phyloP scores from a whole-genome alignment of 768 basidiomycete genomes.

The Phylloporus scabripes region DNA sequence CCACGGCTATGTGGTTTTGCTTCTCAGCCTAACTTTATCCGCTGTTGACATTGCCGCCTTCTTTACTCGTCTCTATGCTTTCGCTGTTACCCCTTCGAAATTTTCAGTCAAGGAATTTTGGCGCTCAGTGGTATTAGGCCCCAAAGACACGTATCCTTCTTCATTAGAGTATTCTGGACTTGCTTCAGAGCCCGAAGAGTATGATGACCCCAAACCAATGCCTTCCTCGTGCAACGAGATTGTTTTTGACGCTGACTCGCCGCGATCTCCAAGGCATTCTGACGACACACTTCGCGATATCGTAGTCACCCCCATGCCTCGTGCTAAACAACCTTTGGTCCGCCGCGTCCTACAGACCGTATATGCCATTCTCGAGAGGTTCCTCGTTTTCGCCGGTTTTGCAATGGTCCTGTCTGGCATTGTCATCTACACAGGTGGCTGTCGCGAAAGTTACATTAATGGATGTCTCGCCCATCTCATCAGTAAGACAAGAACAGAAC shows the following conservation, averaged over 20 bases:
- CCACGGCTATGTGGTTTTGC: conserved; percentile 56
- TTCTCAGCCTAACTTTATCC: conserved; percentile 42
- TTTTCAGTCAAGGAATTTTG: conserved; percentile 50
- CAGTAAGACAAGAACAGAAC: conserved; percentile 45
- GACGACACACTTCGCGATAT: conserved; percentile 52
- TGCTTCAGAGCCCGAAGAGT: conserved; percentile 46
- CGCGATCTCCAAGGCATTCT: conserved; percentile 40
- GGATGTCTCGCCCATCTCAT: conserved; percentile 88
- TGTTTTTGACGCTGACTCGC: conserved; percentile 44
- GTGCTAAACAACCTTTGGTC: conserved; percentile 25
- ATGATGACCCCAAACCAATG: conserved; percentile 40
- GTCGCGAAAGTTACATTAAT: conserved; percentile 72
- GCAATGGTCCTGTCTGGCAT: conserved; percentile 63
- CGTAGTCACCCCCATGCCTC: conserved; percentile 15
- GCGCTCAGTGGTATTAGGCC: conserved; percentile 51
- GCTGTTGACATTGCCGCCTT: conserved; percentile 49
- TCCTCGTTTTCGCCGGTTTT: conserved; percentile 68
- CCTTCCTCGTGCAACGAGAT: conserved; percentile 45
- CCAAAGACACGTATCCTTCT: conserved; percentile 27
- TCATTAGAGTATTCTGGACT: conserved; percentile 54
- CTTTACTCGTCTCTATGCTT: conserved; percentile 47
- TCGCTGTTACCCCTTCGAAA: conserved; percentile 38
- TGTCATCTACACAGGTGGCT: conserved; percentile 81
- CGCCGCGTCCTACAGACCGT: conserved; percentile 40
- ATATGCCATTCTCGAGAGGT: conserved; percentile 55